Base-by-base conservation (phyloP, 2,329 filamentous ascomycete species). In the Colletotrichum gloeosporioides region DNA sequence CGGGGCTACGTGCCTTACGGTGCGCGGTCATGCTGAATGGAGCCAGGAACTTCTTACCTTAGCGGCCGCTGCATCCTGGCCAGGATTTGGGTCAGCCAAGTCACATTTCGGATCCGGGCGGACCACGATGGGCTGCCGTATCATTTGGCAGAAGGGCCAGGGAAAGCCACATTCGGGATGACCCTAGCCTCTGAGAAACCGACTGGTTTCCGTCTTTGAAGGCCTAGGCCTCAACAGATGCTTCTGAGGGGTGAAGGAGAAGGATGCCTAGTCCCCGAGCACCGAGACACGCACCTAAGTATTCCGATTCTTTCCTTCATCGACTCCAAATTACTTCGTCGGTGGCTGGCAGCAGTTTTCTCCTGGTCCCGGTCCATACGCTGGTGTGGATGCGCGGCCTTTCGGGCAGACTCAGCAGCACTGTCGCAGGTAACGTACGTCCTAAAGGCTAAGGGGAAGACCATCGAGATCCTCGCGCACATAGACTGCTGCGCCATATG, bases 1-100 rank as follows among this genome's bases (percentile, higher is more conserved):
- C 27, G 69, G 63, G 39, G 55, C 55, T 68, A 29, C 49, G 62
- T 70, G 44, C 63, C 29, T 36, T 63, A 25, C 59, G 59, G 59
- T 68, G 61, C 34, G 73, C 25, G 49, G 39, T n/a, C 53, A 34
- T 68, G 69, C 57, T n/a, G 27, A 68, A 73, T 22, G 69, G 63
- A 27, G 31, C 63, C 73, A 73, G 69, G 53, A 62, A 36, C 55
- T 49, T 68, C 69, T 55, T 44, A 75, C 69, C 57, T 75, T 75
- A 75, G 73, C 73, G 62, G 69, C 73, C 73, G 73, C 73, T 71
- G 73, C 63, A 73, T 57, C 29, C 57, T 63, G 25, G 57, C 27
- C 63, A 59, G 34, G 55, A 25, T 68, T 63, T 73, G 69, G 69
- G 32, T 64, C 55, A 31, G 15, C 63, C 32, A 18, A 31, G 39